These are phyloP conservation scores for Lentinus brumalis DNA, from an alignment of 768 basidiomycete genomes.

Conservation along the genomic window DNA sequence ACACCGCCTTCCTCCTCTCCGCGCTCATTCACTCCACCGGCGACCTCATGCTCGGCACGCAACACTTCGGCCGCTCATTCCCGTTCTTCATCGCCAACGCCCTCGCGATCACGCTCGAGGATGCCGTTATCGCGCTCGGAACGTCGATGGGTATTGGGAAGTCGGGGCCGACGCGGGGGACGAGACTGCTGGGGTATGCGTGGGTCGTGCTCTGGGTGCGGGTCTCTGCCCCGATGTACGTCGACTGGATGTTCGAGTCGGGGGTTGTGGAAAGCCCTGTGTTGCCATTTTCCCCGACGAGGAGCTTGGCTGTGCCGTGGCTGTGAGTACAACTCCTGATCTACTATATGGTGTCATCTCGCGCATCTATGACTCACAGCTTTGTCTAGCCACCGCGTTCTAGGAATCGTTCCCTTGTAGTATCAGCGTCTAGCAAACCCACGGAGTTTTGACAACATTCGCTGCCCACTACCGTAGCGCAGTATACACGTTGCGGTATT, in stretches of 20 bases:
- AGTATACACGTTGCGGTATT: too few relatives aligned
- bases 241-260: constrained; percentile 1
- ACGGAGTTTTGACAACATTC: too few relatives aligned
- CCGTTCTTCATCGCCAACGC: constrained; percentile 22
- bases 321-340: too few relatives aligned
- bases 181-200: constrained; percentile 12
- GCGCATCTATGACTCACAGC: too few relatives aligned
- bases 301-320: too few relatives aligned
- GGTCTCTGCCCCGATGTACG: constrained; percentile 6
- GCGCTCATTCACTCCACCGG: constrained; percentile 20
- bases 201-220: constrained; percentile 20
- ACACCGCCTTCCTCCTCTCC: constrained; percentile 23
- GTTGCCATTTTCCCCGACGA: neutral
- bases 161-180: neutral
- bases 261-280: neutral
- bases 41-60: constrained; percentile 19
- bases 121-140: constrained; percentile 8
- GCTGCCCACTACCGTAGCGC: too few relatives aligned
- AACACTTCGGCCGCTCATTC: constrained; percentile 13
- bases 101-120: constrained; percentile 21
- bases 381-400: too few relatives aligned
- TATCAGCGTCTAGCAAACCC: too few relatives aligned
- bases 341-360: too few relatives aligned
- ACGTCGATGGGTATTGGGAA: neutral
- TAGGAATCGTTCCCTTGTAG: too few relatives aligned